Evolutionary conservation across 1,284 basidiomycete species (phyloP).

Genomic region (Termitomyces sp.): DNA sequence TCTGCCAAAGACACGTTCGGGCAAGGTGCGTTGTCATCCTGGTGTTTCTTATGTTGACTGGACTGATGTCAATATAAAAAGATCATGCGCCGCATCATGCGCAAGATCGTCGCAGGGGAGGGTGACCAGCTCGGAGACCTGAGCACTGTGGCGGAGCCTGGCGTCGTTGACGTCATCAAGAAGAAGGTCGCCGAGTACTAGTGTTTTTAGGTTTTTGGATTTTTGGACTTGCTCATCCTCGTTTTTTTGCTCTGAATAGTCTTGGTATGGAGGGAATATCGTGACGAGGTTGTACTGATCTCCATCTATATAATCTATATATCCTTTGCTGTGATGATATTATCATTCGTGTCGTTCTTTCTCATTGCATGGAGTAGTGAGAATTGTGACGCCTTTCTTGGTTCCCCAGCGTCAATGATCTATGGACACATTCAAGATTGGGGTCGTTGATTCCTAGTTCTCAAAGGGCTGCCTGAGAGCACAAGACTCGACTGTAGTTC

Average conservation of each 20-base stretch:
- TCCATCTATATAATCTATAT: not conserved
- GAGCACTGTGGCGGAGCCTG: conserved; percentile 84
- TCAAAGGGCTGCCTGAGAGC: too few species aligned
- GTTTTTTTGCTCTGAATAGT: not conserved
- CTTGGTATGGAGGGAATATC: not conserved
- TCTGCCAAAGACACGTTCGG: conserved; percentile 95
- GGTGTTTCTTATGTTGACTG: not conserved
- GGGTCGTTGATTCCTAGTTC: too few species aligned
- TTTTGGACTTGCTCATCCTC: not conserved
- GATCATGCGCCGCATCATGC: conserved; percentile 92
- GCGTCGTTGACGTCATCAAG: conserved; percentile 80
- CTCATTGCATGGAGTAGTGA: too few species aligned
- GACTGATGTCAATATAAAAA: conserved; percentile 20
- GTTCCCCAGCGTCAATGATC: too few species aligned
- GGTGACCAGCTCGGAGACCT: conserved; percentile 92
- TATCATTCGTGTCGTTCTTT: not conserved
- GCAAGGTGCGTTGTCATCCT: conserved; percentile 59
- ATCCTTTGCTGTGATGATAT: not conserved
- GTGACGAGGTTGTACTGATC: not conserved
- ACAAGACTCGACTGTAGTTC: too few species aligned
- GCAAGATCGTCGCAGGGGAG: conserved; percentile 94
- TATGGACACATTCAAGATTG: too few species aligned
- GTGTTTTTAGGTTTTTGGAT: not conserved
- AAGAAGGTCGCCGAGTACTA: conserved; percentile 51
- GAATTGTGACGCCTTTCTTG: too few species aligned